These are phyloP conservation scores for Metarhizium sp. DNA, from an alignment of 2,329 filamentous ascomycete genomes.

Conservation along the genomic window DNA sequence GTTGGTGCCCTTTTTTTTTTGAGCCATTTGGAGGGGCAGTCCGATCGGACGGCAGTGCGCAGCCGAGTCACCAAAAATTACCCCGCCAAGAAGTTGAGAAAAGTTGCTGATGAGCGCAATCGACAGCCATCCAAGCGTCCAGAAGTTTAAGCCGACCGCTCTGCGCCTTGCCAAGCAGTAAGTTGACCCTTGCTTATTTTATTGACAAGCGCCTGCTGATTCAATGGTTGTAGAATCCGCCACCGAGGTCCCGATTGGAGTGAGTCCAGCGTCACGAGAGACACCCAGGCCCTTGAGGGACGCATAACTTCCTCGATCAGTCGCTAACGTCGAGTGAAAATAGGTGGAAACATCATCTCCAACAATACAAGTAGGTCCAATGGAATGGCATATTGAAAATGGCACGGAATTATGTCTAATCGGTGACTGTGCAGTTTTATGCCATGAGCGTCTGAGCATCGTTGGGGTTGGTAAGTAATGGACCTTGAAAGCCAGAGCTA, in stretches of 20 bases:
- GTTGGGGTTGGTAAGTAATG: slow-evolving; percentile 76
- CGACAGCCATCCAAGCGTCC: slow-evolving; percentile 76
- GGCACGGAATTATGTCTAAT: neutral
- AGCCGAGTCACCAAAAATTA: slow-evolving; percentile 5
- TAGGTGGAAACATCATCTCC: slow-evolving; percentile 79
- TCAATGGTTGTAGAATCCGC: slow-evolving; percentile 54
- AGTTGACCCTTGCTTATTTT: slow-evolving; percentile 20
- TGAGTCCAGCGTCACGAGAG: slow-evolving; percentile 40
- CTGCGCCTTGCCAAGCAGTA: slow-evolving; percentile 91
- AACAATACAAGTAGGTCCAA: slow-evolving; percentile 76
- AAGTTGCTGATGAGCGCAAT: slow-evolving; percentile 7
- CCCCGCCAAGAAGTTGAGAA: slow-evolving; percentile 18
- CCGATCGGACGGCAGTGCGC: slow-evolving; percentile 9
- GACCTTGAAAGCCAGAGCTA: neutral
- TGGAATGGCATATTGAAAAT: slow-evolving; percentile 2
- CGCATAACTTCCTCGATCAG: neutral
- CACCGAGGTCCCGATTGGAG: slow-evolving; percentile 98
- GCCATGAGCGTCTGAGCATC: slow-evolving; percentile 95
- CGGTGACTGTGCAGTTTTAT: slow-evolving; percentile 55
- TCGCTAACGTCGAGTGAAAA: neutral
- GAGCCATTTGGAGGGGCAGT: slow-evolving; percentile 19
- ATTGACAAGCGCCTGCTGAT: slow-evolving; percentile 6
- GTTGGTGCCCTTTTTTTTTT: neutral
- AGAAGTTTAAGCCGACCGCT: slow-evolving; percentile 92
- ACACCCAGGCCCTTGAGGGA: neutral